Base-by-base conservation (phyloP, 495 filamentous ascomycete species). In the Bacidia rubella region DNA sequence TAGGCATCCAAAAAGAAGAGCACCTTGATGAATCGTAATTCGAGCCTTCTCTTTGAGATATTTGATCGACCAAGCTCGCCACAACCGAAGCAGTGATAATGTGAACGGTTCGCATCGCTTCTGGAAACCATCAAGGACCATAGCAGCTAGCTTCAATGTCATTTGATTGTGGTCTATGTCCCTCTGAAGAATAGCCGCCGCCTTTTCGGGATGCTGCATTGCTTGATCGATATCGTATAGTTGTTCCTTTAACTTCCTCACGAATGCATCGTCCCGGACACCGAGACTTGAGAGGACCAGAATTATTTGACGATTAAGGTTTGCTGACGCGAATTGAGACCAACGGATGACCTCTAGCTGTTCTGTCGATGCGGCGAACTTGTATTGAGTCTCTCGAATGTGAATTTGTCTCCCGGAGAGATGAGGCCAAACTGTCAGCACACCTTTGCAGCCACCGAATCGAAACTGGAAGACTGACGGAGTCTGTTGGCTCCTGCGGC, bases 391-490 rank as follows among this genome's bases (percentile, higher is more conserved):
- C 22, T 77, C 75, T 2, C 92, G 81, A 47, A 94, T 81, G 48
- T 82, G 78, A 17, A 94, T 74, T 47, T 94, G 76, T 1, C 68
- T 70, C 0, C 70, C 70, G 29, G 63, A 67, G 27, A 75, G 72
- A 5, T 85, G 75, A 2, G 82, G 73, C 59, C 75, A 88, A 9
- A 85, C 67, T 1, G 80, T 80, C 12, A 99, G 72, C 42, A 99
- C 79, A 0, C 92, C 92, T 67, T 99, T 99, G 62, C 79, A 87
- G 15, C 92, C 93, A 15, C 84, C 92, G 54, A 94, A 74, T 15
- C 93, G 84, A 58, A 96, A 95, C 60, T 99, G 92, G 57, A 85
- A 88, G 0, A 84, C 85, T 0, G 88, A 95, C 0, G 90, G 90
- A 39, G 74, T 66, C 0, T 72, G 59, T 0, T 65, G 60, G 11